Conservation (phyloP, 306 rosid species). For the Quercus rubra region DNA sequence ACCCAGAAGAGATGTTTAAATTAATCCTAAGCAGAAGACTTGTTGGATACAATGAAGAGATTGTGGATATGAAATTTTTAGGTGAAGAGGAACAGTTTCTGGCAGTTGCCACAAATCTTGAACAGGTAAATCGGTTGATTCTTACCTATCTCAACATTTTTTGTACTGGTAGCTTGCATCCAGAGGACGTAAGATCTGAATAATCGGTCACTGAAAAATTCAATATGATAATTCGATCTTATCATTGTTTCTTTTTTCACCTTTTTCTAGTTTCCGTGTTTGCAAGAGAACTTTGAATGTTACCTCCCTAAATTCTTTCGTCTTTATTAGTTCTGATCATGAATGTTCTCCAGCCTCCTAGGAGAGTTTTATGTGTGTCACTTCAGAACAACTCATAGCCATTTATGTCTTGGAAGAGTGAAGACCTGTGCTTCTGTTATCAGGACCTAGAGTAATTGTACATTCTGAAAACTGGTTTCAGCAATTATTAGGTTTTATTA, state of each 20-base stretch:
- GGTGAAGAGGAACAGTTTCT: slow-evolving; percentile 82
- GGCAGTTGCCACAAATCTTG: slow-evolving; percentile 94
- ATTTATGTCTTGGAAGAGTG: background rate
- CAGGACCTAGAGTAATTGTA: background rate
- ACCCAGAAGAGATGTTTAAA: slow-evolving; percentile 41
- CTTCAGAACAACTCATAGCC: background rate
- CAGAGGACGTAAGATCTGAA: background rate
- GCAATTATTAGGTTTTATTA: background rate
- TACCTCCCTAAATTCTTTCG: background rate
- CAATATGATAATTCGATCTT: background rate
- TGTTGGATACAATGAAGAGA: slow-evolving; percentile 88
- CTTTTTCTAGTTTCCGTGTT: background rate
- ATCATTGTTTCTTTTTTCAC: background rate
- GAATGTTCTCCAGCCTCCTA: background rate
- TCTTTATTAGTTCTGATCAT: background rate
- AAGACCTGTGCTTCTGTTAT: background rate
- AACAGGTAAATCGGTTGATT: slow-evolving; percentile 55
- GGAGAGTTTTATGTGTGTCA: background rate
- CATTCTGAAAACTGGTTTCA: background rate
- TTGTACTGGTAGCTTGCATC: slow-evolving; percentile 8
- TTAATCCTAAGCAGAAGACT: slow-evolving; percentile 68
- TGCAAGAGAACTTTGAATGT: background rate
- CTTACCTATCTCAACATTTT: background rate
- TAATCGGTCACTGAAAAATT: background rate
- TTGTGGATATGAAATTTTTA: slow-evolving; percentile 86